A percentile compares a stretch with the other conserved stretches of the same genome.
phyloP scores from a whole-genome alignment of 2,329 filamentous ascomycete genomes.

The Fusarium citri region DNA sequence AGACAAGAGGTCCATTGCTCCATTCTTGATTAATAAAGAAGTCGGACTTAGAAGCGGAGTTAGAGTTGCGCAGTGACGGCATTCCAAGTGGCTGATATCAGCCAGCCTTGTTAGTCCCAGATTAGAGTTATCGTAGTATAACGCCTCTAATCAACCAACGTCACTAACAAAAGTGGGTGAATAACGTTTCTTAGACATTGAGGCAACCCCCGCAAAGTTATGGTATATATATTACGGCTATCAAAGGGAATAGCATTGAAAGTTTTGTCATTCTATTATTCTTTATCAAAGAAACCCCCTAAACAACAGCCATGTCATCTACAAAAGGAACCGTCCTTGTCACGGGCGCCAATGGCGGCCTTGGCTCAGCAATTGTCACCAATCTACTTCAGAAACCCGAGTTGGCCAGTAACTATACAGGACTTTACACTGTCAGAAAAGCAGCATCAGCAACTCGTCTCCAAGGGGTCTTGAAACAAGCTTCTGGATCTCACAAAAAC shows the following conservation, averaged over 20 bases:
- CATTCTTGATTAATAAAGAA: not conserved
- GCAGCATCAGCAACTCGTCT: conserved; percentile 47
- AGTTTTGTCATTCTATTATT: not conserved
- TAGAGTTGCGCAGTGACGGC: not conserved
- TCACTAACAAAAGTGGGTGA: conserved; percentile 31
- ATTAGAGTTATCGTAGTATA: not conserved
- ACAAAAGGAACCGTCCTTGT: conserved; percentile 50
- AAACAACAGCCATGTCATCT: conserved; percentile 19
- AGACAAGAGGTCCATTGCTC: not conserved
- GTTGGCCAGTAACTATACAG: conserved; percentile 49
- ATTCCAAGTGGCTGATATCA: conserved; percentile 42
- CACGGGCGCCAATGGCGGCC: conserved; percentile 55
- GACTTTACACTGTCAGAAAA: conserved; percentile 54
- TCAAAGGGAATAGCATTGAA: not conserved
- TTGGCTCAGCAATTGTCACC: conserved; percentile 51
- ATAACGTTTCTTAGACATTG: not conserved
- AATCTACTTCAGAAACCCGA: conserved; percentile 47
- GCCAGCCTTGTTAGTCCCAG: conserved; percentile 31
- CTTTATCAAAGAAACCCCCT: not conserved
- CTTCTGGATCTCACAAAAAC: conserved; percentile 44
- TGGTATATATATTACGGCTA: conserved; percentile 30
- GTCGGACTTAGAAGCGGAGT: not conserved
- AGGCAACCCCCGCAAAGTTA: not conserved
- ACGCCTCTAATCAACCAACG: not conserved
- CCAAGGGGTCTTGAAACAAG: conserved; percentile 39